Base-by-base conservation (phyloP, 441 rosid genomes). In the Gossypium davidsonii region DNA sequence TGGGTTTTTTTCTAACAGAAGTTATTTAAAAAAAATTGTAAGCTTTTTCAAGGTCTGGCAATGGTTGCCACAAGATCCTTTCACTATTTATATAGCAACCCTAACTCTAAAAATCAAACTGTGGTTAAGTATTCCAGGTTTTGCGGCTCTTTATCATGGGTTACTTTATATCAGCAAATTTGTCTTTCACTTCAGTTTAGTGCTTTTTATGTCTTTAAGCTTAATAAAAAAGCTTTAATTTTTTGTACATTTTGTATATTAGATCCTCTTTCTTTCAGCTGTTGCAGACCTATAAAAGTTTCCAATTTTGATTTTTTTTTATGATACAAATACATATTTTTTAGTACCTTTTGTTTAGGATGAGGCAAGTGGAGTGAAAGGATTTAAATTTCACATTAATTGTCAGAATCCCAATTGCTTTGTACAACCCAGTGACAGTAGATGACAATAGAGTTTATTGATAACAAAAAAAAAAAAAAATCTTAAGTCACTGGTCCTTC, bases 151-250 rank as follows among this genome's bases (percentile, higher is more conserved):
- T 18, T 4, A 37, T 39, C 83, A 59, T 83, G 84, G 84, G 89
- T 88, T 88, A 86, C 94, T 85, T 89, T 88, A 85, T 87, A 83
- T 83, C 86, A 74, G 74, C 82, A 34, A 34, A 34, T 1, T 79
- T 62, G 39, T 57, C 51, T 25, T 72, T 76, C 34, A 59, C 58
- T 60, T 51, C 67, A 60, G 64, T 72, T 52, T 52, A 17, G 56
- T 15, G 21, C 56, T 52, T 31, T 25, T 34, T 8, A 3, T 18
- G 28, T 10, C 68, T 63, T 64, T 64, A n/a, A n/a, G 58, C n/a
- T 4, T 48, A 34, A 34, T 6, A 34, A 21, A 12, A 2, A 55
- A 55, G 26, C 34, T 12, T 48, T 23, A 46, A 5, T 6, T 34
- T 34, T 44, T 65, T 23, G 44, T 65, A 65, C 55, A 44, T 21